These are phyloP conservation scores for Boletus hoseneyae DNA, from an alignment of 1,284 basidiomycete genomes.

Conservation along the genomic window DNA sequence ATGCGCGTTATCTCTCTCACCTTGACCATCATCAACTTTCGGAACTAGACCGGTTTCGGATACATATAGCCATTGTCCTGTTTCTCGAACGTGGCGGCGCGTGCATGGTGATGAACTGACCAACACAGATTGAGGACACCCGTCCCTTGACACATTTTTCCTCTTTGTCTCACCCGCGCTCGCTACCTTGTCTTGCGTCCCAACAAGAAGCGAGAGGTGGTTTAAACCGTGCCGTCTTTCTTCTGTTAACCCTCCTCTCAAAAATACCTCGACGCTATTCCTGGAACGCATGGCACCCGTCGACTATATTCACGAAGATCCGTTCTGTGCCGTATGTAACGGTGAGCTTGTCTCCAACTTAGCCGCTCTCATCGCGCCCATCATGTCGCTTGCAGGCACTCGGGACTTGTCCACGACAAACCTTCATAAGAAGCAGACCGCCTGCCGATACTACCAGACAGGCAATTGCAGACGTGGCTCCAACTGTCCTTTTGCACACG, in stretches of 20 bases:
- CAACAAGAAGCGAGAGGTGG: slow-evolving; percentile 17
- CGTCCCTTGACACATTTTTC: slow-evolving; percentile 17
- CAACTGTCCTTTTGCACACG: slow-evolving; percentile 27
- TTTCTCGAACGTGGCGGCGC: slow-evolving; percentile 19
- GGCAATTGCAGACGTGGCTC: slow-evolving; percentile 30
- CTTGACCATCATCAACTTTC: slow-evolving; percentile 12
- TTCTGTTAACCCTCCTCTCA: neutral
- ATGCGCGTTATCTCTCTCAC: slow-evolving; percentile 20
- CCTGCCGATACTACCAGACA: slow-evolving; percentile 26
- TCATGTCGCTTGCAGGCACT: slow-evolving; percentile 7
- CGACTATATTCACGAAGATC: slow-evolving; percentile 17
- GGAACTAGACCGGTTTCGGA: slow-evolving; percentile 39
- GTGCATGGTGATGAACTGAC: slow-evolving; percentile 21
- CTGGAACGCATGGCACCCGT: slow-evolving; percentile 8
- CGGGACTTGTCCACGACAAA: slow-evolving; percentile 3
- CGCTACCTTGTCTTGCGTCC: slow-evolving; percentile 26
- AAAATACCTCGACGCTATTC: neutral
- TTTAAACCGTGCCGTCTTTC: slow-evolving; percentile 16
- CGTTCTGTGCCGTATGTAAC: slow-evolving; percentile 8
- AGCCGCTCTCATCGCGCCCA: slow-evolving; percentile 4
- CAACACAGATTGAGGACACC: slow-evolving; percentile 1
- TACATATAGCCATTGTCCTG: slow-evolving; percentile 30
- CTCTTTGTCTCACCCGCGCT: slow-evolving; percentile 27
- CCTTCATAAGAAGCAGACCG: slow-evolving; percentile 8
- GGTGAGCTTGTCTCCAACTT: slow-evolving; percentile 16